Percentiles rank a stretch among this genome's conserved stretches.
phyloP scores from a whole-genome alignment of 2,329 filamentous ascomycete species.

The Sporothrix euskadiensis region DNA sequence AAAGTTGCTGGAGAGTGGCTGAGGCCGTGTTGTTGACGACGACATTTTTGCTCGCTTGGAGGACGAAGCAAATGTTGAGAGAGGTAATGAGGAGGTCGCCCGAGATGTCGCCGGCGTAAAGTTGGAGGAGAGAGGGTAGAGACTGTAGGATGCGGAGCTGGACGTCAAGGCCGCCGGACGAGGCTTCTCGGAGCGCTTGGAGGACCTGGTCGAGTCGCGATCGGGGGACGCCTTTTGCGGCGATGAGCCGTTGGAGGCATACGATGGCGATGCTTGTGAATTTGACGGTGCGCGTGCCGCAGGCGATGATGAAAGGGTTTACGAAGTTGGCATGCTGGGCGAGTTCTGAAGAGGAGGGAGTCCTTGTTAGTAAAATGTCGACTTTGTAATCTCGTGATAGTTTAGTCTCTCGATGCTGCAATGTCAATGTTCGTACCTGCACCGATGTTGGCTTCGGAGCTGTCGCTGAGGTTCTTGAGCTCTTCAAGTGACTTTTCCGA shows the following conservation, averaged over 20 bases:
- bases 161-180: constrained; percentile 78
- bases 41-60: constrained; percentile 88
- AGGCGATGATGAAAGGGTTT: constrained; percentile 92
- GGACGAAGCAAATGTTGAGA: constrained; percentile 85
- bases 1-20: constrained; percentile 91
- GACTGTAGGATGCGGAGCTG: constrained; percentile 96
- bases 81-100: constrained; percentile 79
- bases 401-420: not conserved
- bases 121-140: constrained; percentile 83
- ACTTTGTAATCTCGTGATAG: not conserved
- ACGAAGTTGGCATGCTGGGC: constrained; percentile 79
- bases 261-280: constrained; percentile 85
- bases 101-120: constrained; percentile 79
- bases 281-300: constrained; percentile 84
- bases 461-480: constrained; percentile 71
- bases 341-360: constrained; percentile 63
- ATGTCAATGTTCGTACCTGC: constrained; percentile 53
- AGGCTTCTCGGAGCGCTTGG: constrained; percentile 82
- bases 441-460: constrained; percentile 73
- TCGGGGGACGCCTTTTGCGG: constrained; percentile 75
- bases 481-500: constrained; percentile 93
- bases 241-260: constrained; percentile 84
- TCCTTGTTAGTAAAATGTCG: not conserved
- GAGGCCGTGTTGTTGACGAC: constrained; percentile 95
- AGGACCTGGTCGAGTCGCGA: constrained; percentile 82